Conservation (phyloP, 2,329 filamentous ascomycete genomes). For the Aspergillus ustus region DNA sequence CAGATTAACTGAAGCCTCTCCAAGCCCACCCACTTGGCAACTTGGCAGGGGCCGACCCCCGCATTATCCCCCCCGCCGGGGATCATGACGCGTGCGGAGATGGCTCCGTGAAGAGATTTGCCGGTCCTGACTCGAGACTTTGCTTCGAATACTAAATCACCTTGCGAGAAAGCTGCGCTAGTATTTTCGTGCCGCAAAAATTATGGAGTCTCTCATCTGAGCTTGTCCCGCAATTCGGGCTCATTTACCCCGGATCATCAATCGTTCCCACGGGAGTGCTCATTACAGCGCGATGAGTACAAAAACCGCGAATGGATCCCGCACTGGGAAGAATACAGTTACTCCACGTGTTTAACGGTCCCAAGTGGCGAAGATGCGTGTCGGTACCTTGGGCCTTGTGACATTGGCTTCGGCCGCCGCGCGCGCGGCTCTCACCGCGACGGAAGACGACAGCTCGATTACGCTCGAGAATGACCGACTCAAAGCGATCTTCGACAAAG, state of each 20-base stretch:
- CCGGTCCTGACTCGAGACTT: neutral
- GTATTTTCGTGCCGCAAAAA: neutral
- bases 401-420: constrained; percentile 16
- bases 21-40: too few species aligned
- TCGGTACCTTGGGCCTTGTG: constrained; percentile 5
- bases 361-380: constrained; percentile 16
- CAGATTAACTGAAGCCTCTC: neutral
- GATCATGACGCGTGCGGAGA: constrained; percentile 6
- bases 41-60: constrained; percentile 19
- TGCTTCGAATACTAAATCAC: neutral
- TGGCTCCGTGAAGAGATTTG: neutral
- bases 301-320: neutral
- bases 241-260: constrained; percentile 10
- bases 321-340: neutral
- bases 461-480: constrained; percentile 52
- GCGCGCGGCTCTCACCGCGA: constrained; percentile 24
- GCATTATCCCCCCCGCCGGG: constrained; percentile 17
- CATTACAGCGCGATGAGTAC: constrained; percentile 3
- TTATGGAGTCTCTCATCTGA: neutral
- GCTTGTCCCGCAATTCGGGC: constrained; percentile 11
- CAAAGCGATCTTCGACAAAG: constrained; percentile 50
- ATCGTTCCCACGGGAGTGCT: neutral
- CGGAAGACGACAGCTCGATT: constrained; percentile 28
- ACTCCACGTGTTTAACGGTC: neutral
- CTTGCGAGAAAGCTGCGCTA: neutral